Evolutionary conservation across 257 asterid species (phyloP), one percentile per base, ranked within the genome.

Genomic region (Nicotiana otophora): DNA sequence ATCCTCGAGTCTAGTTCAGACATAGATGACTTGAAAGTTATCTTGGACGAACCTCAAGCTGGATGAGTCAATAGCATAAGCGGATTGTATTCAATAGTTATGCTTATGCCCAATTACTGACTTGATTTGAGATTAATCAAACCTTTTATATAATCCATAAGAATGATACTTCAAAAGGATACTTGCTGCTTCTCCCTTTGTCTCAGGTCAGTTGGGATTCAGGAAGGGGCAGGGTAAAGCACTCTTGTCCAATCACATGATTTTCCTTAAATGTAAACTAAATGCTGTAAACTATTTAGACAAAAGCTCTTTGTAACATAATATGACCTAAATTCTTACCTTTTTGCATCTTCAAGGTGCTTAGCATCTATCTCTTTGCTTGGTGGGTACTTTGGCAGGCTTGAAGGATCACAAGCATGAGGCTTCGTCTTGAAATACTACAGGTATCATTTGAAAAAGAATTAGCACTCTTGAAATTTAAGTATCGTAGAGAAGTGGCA

Each of bases 381-480:
- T 17, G 99, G 99, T 31, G 97, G 92, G 83, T 96, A 96, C 85
- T 90, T 91, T 5, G 99, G 99, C 85, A 96, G 84, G 89, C 96
- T 92, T 36, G 95, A 92, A 3, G 99, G 99, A 78, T 92, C 99
- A 83, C 99, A 92, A 58, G 98, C 96, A 69, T 84, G 86, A 26
- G 99, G 99, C 91, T 89, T 92, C 16, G 94, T 88, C 94, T 86
- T 92, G 93, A 96, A 96, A 84, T 92, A 96, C 99, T 95, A 87
- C 86, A 46, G 10, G 84, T 60, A 54, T 65, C 74, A 78, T 0
- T 67, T 3, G 65, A 80, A 54, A 58, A 58, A 58, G 64, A 5
- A 1, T 58, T 58, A 19, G 64, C 64, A 58, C 3, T 19, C 64
- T 58, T 15, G 58, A 17, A 57, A 57, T 57, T 57, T 57, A 57